A percentile compares a stretch with the other conserved stretches of the same genome.
Conservation (phyloP, 768 basidiomycete genomes). For the Plicaturopsis crispa region DNA sequence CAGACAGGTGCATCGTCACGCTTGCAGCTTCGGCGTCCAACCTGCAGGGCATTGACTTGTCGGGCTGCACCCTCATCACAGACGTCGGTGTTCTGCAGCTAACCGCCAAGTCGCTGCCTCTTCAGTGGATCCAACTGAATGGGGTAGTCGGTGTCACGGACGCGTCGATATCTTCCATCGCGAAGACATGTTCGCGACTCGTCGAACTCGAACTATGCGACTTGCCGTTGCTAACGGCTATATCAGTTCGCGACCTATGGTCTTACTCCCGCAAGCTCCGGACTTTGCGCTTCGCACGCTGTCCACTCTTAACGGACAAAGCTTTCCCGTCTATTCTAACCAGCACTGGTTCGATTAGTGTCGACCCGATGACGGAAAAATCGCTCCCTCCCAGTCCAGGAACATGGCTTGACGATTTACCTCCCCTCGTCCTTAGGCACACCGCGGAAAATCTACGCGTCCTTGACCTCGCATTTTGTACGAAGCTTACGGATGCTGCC, state of each 20-base stretch:
- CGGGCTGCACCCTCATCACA: constrained; percentile 67
- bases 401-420: constrained; percentile 55
- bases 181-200: constrained; percentile 66
- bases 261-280: constrained; percentile 69
- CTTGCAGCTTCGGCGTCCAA: constrained; percentile 57
- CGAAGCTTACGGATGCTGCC: constrained; percentile 64
- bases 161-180: constrained; percentile 57
- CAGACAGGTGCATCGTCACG: constrained; percentile 60
- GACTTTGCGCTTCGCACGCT: constrained; percentile 71
- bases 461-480: constrained; percentile 71
- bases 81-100: constrained; percentile 74
- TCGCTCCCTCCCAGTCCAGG: constrained; percentile 47
- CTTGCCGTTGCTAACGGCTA: constrained; percentile 59
- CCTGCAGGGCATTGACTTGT: constrained; percentile 70
- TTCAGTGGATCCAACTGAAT: constrained; percentile 72
- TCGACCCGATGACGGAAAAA: constrained; percentile 28
- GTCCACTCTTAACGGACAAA: constrained; percentile 68
- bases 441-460: constrained; percentile 68
- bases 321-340: constrained; percentile 56
- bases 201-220: constrained; percentile 75
- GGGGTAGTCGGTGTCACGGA: constrained; percentile 50
- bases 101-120: constrained; percentile 54
- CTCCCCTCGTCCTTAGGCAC: constrained; percentile 56
- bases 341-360: constrained; percentile 16
- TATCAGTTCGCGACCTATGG: constrained; percentile 77